Conservation (phyloP, 352 stramenopile genomes). For the Saprolegnia parasitica region DNA sequence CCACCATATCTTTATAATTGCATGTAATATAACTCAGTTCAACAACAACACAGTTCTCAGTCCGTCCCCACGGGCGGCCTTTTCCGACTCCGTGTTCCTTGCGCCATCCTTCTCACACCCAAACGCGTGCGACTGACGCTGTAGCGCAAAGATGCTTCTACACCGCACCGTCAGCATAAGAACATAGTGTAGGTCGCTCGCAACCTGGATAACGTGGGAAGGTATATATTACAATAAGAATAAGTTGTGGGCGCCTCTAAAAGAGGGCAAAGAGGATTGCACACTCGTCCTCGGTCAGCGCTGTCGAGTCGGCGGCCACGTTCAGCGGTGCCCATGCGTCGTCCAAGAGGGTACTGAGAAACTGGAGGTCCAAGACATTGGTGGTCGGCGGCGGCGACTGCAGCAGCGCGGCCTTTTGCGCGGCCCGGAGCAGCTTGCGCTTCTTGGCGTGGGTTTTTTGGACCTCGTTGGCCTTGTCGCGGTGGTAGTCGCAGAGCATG, state of each 20-base stretch:
- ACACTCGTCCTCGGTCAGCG: neutral
- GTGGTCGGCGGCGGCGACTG: neutral
- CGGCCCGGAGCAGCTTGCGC: neutral
- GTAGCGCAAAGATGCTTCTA: too few relatives aligned
- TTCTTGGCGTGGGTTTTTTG: neutral
- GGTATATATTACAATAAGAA: neutral
- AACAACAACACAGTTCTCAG: too few relatives aligned
- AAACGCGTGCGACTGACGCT: too few relatives aligned
- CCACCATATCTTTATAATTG: too few relatives aligned
- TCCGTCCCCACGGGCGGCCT: too few relatives aligned
- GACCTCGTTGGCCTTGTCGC: neutral
- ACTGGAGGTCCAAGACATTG: neutral
- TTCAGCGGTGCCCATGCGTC: neutral
- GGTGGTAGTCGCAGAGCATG: neutral
- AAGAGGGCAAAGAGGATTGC: neutral
- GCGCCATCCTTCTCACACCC: too few relatives aligned
- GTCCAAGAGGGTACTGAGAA: neutral
- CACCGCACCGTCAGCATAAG: too few relatives aligned
- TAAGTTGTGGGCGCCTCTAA: neutral
- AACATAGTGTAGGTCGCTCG: too few relatives aligned
- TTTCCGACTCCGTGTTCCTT: too few relatives aligned
- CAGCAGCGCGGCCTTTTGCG: neutral
- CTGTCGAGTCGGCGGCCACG: neutral
- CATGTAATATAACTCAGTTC: too few relatives aligned
- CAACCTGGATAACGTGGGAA: too few relatives aligned